phyloP scores from a whole-genome alignment of 2,329 filamentous ascomycete species.

The Trichoderma harzianum region DNA sequence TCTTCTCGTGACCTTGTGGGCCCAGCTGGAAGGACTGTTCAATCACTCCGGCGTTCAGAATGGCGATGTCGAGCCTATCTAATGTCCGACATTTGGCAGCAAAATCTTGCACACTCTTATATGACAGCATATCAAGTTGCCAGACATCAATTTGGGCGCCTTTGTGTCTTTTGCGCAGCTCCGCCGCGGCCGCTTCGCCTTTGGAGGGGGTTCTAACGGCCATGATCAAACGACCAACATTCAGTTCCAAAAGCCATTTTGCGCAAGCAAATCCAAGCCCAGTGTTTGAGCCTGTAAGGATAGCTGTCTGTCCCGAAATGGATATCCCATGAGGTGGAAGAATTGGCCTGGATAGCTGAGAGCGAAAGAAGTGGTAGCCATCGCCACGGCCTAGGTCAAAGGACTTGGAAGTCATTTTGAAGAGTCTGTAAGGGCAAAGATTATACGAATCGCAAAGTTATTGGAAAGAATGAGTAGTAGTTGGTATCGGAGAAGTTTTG shows the following conservation, averaged over 20 bases:
- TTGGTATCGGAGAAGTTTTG: background rate
- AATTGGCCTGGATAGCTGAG: background rate
- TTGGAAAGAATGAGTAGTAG: background rate
- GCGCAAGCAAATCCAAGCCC: background rate
- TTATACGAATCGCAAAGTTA: background rate
- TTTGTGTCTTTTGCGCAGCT: background rate
- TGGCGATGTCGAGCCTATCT: background rate
- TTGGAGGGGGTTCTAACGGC: background rate
- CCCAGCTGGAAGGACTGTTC: background rate
- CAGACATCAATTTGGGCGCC: background rate
- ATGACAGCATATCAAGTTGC: background rate
- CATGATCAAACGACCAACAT: background rate
- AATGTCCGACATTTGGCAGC: background rate
- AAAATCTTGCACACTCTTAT: background rate
- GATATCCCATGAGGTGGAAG: background rate
- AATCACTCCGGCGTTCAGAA: background rate
- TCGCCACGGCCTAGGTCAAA: background rate
- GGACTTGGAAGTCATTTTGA: background rate
- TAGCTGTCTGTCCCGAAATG: background rate
- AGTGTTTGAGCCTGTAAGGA: background rate
- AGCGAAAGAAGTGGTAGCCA: background rate
- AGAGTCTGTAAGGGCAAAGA: background rate
- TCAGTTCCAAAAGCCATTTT: background rate
- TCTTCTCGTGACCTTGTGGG: background rate
- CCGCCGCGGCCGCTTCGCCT: background rate